Conservation (phyloP, 2,329 filamentous ascomycete genomes). For the Chaetomiaceae sp. region DNA sequence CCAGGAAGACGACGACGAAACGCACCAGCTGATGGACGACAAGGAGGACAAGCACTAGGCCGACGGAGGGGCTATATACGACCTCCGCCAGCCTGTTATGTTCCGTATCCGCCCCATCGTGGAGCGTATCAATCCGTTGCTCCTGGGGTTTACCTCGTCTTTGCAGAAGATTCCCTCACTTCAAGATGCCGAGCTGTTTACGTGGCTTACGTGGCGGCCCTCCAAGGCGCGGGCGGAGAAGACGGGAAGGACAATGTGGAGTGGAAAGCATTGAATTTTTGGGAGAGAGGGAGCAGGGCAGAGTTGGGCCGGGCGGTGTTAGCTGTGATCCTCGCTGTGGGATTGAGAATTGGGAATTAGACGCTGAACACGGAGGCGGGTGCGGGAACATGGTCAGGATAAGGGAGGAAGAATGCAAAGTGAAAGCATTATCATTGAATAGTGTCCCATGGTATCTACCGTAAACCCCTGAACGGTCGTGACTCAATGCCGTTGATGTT, state of each 20-base stretch:
- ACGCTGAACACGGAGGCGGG: too few relatives aligned
- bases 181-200: slow-evolving; percentile 13
- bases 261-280: too few relatives aligned
- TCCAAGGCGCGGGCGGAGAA: slow-evolving; percentile 4
- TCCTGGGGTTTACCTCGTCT: slow-evolving; percentile 16
- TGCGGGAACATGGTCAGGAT: too few relatives aligned
- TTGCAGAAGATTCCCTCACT: slow-evolving; percentile 7
- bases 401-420: neutral
- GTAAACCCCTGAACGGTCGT: too few relatives aligned
- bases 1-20: slow-evolving; percentile 7
- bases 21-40: neutral
- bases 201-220: slow-evolving; percentile 16
- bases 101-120: slow-evolving; percentile 14
- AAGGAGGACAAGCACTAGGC: neutral
- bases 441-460: too few relatives aligned
- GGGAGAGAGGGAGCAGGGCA: too few relatives aligned
- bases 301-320: too few relatives aligned
- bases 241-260: too few relatives aligned
- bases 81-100: slow-evolving; percentile 10
- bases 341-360: too few relatives aligned
- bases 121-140: slow-evolving; percentile 12
- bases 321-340: too few relatives aligned
- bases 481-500: too few relatives aligned
- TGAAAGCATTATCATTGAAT: too few relatives aligned
- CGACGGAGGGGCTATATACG: neutral